Conservation (phyloP, 192 early-diverging fungal species). For the Coemansia sp. region DNA sequence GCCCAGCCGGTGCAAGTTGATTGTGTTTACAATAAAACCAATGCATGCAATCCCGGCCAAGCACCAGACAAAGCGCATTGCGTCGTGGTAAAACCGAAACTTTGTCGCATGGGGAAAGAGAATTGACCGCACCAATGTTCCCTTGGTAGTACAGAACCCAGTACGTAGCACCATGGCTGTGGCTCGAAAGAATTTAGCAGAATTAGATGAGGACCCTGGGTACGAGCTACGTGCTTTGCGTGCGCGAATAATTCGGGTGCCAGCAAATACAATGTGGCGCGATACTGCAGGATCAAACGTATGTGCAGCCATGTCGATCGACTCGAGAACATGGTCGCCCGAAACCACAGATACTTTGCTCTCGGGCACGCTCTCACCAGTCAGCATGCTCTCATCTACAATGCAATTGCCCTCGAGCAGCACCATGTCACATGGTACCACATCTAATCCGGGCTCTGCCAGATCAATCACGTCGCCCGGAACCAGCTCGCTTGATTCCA, state of each 20-base stretch:
- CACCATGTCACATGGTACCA: conserved; percentile 88
- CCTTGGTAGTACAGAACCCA: conserved; percentile 95
- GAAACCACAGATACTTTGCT: conserved; percentile 72
- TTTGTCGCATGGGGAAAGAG: conserved; percentile 91
- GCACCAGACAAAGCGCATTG: conserved; percentile 91
- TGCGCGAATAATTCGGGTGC: conserved; percentile 88
- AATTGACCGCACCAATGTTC: conserved; percentile 88
- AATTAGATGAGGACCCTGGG: conserved; percentile 21
- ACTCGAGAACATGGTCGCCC: conserved; percentile 8
- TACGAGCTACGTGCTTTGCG: conserved; percentile 25
- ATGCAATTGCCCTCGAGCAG: conserved; percentile 92
- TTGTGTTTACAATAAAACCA: conserved; percentile 79
- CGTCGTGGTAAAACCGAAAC: conserved; percentile 93
- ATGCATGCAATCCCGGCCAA: conserved; percentile 75
- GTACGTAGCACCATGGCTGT: conserved; percentile 86
- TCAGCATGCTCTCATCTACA: conserved; percentile 97
- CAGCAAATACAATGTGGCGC: conserved; percentile 85
- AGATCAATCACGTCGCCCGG: conserved; percentile 93
- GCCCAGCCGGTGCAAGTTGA: conserved; percentile 80
- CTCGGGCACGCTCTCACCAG: conserved; percentile 94
- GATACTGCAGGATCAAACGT: conserved; percentile 60
- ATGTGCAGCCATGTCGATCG: conserved; percentile 31
- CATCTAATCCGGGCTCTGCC: conserved; percentile 48
- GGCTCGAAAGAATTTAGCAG: neutral
- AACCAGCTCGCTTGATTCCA: conserved; percentile 71